phyloP scores from a whole-genome alignment of 2,329 filamentous ascomycete species.

The Sporothrix pseudoabietina region DNA sequence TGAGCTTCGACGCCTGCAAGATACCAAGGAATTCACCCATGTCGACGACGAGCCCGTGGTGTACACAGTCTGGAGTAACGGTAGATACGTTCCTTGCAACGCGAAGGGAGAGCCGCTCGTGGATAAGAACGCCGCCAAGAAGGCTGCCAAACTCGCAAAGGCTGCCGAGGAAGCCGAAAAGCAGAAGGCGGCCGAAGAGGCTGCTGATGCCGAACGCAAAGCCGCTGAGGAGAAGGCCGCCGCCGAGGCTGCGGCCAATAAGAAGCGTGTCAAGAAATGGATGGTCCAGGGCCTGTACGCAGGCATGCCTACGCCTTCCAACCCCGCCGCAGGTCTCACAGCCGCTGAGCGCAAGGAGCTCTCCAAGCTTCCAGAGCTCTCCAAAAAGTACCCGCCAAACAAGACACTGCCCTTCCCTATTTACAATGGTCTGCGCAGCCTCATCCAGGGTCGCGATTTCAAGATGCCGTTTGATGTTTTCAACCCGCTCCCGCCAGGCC shows the following conservation, averaged over 20 bases:
- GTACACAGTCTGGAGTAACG: constrained; percentile 65
- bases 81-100: constrained; percentile 56
- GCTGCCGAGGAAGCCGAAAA: constrained; percentile 36
- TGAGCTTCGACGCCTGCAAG: constrained; percentile 61
- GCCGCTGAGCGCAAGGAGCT: constrained; percentile 55
- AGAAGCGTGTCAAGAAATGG: constrained; percentile 70
- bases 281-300: constrained; percentile 82
- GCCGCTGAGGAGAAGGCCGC: constrained; percentile 36
- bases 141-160: constrained; percentile 33
- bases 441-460: constrained; percentile 77
- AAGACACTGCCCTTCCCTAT: constrained; percentile 72
- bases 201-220: constrained; percentile 37
- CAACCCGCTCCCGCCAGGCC: constrained; percentile 79
- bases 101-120: constrained; percentile 45
- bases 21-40: constrained; percentile 64
- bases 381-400: constrained; percentile 53
- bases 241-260: constrained; percentile 42
- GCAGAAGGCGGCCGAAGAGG: constrained; percentile 34
- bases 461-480: constrained; percentile 89
- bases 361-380: constrained; percentile 51
- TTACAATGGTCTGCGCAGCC: constrained; percentile 70
- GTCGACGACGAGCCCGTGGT: constrained; percentile 61
- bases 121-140: constrained; percentile 37
- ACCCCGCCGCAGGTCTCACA: constrained; percentile 53
- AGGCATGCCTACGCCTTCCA: constrained; percentile 66